A percentile compares a stretch with the other conserved stretches of the same genome.
Evolutionary conservation across 2,329 filamentous ascomycete genomes (phyloP).

Genomic region (Aschersonia sp.): DNA sequence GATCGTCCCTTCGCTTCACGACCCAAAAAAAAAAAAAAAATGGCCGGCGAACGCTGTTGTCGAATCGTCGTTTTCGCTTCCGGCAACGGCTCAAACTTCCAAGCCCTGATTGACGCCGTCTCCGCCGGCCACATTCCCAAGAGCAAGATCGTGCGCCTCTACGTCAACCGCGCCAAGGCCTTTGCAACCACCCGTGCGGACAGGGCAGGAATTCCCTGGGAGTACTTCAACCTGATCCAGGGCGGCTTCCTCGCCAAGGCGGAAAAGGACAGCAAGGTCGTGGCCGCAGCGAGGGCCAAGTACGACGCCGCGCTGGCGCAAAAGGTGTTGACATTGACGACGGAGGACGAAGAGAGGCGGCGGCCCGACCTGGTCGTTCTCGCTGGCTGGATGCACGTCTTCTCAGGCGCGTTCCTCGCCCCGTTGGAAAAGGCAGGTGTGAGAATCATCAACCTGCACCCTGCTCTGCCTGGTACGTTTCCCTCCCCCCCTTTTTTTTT

Average conservation of each 20-base stretch:
- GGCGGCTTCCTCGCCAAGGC: constrained; percentile 42
- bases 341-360: constrained; percentile 25
- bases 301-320: constrained; percentile 66
- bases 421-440: constrained; percentile 49
- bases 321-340: constrained; percentile 47
- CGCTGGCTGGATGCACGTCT: constrained; percentile 79
- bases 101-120: constrained; percentile 49
- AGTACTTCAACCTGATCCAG: constrained; percentile 68
- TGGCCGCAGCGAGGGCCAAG: constrained; percentile 42
- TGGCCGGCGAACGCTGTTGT: constrained; percentile 10
- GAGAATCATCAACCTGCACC: constrained; percentile 71
- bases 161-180: constrained; percentile 34
- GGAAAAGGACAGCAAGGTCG: constrained; percentile 35
- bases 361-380: constrained; percentile 64
- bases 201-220: constrained; percentile 38
- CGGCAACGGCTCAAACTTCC: constrained; percentile 63
- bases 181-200: constrained; percentile 26
- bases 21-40: background rate
- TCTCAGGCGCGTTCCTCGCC: constrained; percentile 53
- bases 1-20: too few species aligned
- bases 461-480: constrained; percentile 47
- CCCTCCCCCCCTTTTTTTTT: background rate
- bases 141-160: constrained; percentile 28
- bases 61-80: constrained; percentile 56
- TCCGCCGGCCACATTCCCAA: constrained; percentile 22